Base-by-base conservation (phyloP, 2,329 filamentous ascomycete genomes). In the Podosphaera aphanis region DNA sequence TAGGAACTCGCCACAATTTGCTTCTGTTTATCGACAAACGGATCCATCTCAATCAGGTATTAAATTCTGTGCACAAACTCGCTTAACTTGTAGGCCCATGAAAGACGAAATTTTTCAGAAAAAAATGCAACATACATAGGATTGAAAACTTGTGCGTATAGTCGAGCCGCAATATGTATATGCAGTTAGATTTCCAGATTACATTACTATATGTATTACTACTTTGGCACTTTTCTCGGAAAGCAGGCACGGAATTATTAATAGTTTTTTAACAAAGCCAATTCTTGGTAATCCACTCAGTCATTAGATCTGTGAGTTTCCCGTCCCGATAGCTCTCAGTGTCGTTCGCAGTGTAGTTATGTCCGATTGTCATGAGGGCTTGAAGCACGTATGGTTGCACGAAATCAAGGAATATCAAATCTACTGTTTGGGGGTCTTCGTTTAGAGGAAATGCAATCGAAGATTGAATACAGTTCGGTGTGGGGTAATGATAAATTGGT, bases 331-430 rank as follows among this genome's bases (percentile, higher is more conserved):
- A 79, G 21, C 56, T 51, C 52, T 63, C 53, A 1, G 75, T 66
- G 52, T 75, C 66, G 3, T 61, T 58, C 7, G 61, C 57, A 19
- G 50, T 61, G 47, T 70, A 76, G 21, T 67, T 65, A 1, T 66
- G 67, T 0, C 73, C 73, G 21, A 63, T 64, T 50, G 73, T 68
- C 52, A 77, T 74, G 49, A 93, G 64, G 2, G 84, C 85, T 10
- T 79, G 63, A 16, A 93, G 61, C 35, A 95, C 65, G 71, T 81
- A 92, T 8, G 77, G 77, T 61, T 90, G 72, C 31, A 95, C 77
- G 60, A 94, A 98, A 59, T 93, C 85, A 48, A 93, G 73, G 58
- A 92, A 98, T 13, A 94, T 76, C 6, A 98, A 60, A 59, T 95
- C 88, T 0, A 98, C 84, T 0, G 63, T 77, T 45, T 80, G 73